Percentiles rank a stretch among this genome's conserved stretches.
These are phyloP conservation scores for Paecilomyces dactylethromorphus DNA, from an alignment of 2,329 filamentous ascomycete species.

Conservation along the genomic window DNA sequence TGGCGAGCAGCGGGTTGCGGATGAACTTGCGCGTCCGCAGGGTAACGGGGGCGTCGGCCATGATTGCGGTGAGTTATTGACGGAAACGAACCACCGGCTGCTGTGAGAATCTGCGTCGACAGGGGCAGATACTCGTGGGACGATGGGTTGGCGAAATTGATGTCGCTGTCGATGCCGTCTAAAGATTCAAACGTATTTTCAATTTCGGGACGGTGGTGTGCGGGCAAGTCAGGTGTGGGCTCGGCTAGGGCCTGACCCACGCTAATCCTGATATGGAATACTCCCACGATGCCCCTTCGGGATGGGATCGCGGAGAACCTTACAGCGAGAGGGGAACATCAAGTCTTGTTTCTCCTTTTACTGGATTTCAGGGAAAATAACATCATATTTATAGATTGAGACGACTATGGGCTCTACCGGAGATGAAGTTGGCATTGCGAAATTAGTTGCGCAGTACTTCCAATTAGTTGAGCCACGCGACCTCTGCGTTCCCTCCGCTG, in stretches of 20 bases:
- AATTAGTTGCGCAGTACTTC: slow-evolving; percentile 63
- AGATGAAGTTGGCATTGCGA: slow-evolving; percentile 24
- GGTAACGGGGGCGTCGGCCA: slow-evolving; percentile 77
- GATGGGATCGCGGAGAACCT: not conserved
- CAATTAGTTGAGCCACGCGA: slow-evolving; percentile 60
- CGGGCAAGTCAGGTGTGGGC: slow-evolving; percentile 25
- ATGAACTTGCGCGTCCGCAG: slow-evolving; percentile 99
- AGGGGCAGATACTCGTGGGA: slow-evolving; percentile 13
- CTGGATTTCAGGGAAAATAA: not conserved
- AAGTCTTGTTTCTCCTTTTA: not conserved
- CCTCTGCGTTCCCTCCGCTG: slow-evolving; percentile 57
- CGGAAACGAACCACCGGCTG: slow-evolving; percentile 13
- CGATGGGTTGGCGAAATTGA: slow-evolving; percentile 19
- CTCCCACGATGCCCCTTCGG: not conserved
- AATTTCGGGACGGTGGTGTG: slow-evolving; percentile 28
- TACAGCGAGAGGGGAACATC: not conserved
- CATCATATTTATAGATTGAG: not conserved
- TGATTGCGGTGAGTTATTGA: slow-evolving; percentile 54
- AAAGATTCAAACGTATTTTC: slow-evolving; percentile 24
- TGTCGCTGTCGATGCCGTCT: slow-evolving; percentile 22
- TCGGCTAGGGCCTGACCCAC: slow-evolving; percentile 30
- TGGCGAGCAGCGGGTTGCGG: slow-evolving; percentile 96
- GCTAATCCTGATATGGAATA: slow-evolving; percentile 20
- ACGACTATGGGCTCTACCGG: slow-evolving; percentile 7
- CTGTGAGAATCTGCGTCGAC: slow-evolving; percentile 21